phyloP scores from a whole-genome alignment of 2,329 filamentous ascomycete genomes.

The Aaosphaeria pasadenensis region DNA sequence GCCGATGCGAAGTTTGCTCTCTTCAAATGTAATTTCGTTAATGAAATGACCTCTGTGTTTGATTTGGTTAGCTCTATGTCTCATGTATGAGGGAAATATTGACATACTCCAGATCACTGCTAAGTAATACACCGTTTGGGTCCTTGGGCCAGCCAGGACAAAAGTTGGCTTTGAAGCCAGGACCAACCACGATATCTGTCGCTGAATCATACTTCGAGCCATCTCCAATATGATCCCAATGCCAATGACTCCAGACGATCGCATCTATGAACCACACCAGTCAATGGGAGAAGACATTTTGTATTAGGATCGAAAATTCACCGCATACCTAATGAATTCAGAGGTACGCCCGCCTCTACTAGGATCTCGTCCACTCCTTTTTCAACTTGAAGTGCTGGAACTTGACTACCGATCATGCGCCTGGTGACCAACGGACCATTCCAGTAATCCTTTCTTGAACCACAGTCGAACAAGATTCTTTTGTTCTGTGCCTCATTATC shows the following conservation, averaged over 20 bases:
- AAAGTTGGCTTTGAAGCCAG: constrained; percentile 46
- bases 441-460: neutral
- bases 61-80: too few relatives aligned
- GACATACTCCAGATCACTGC: too few relatives aligned
- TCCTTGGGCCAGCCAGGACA: constrained; percentile 44
- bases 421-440: neutral
- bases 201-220: constrained; percentile 42
- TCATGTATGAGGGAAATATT: too few relatives aligned
- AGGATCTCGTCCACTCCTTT: neutral
- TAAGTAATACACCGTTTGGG: constrained; percentile 2
- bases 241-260: constrained; percentile 1
- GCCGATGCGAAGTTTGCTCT: neutral
- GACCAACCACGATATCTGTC: constrained; percentile 50
- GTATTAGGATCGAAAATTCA: too few relatives aligned
- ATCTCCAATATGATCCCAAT: constrained; percentile 51
- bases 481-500: neutral
- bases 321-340: neutral
- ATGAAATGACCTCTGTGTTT: neutral
- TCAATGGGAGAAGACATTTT: too few relatives aligned
- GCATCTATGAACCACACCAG: neutral
- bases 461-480: neutral
- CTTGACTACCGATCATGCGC: neutral
- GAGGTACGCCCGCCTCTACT: neutral
- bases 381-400: neutral
- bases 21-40: neutral